A percentile compares a stretch with the other conserved stretches of the same genome.
Evolutionary conservation across 163 green algal genomes (phyloP).

Genomic region (Trebouxiophyceae sp.): DNA sequence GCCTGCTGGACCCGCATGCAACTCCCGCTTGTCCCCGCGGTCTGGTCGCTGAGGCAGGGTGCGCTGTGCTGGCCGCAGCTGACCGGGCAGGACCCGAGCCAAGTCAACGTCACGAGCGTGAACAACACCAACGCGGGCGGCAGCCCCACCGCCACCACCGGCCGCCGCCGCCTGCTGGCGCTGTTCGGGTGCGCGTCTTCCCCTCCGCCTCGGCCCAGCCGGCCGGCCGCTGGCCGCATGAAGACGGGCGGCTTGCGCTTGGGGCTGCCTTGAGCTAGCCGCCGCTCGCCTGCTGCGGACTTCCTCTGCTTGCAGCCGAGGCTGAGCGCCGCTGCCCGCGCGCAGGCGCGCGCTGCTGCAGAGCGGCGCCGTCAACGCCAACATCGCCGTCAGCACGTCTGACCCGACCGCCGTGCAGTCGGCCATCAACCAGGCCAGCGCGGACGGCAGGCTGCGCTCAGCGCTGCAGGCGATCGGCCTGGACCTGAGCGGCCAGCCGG

Average conservation of each 20-base stretch:
- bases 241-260: no score
- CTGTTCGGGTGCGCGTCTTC: no score
- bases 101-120: background rate
- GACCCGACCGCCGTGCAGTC: background rate
- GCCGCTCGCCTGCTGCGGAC: no score
- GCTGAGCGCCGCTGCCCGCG: background rate
- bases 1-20: no score
- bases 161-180: background rate
- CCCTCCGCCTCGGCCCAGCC: no score
- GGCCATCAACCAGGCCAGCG: background rate
- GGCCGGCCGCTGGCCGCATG: no score
- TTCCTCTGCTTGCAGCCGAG: no score
- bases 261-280: no score
- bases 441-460: background rate
- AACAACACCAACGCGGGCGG: background rate
- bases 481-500: background rate
- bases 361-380: background rate
- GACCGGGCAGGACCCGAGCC: background rate
- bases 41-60: no score
- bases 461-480: background rate
- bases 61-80: no score
- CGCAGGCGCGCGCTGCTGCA: slow-evolving; percentile 1
- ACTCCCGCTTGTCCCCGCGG: no score
- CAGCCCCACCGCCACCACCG: no score
- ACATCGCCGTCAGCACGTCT: background rate